These are phyloP conservation scores for Colletotrichum sp. DNA, from an alignment of 2,329 filamentous ascomycete genomes.

Conservation along the genomic window DNA sequence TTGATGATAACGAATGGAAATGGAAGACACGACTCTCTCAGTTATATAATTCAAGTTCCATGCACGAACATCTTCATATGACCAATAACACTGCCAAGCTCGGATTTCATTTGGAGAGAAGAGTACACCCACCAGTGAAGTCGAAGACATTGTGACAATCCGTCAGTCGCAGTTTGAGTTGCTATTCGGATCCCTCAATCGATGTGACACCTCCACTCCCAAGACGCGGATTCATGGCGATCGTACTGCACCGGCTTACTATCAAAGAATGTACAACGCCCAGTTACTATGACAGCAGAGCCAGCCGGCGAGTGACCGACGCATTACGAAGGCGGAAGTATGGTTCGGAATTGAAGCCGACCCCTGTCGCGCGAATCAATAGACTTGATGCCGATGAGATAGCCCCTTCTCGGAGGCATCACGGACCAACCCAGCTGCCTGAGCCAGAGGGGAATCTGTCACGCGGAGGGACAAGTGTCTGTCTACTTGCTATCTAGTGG, in stretches of 20 bases:
- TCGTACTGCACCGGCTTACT: rapidly evolving
- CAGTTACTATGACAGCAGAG: not conserved
- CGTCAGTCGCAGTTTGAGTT: too few species aligned
- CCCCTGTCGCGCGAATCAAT: not conserved
- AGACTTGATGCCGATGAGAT: not conserved
- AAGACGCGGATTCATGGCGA: not conserved
- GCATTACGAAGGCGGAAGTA: not conserved
- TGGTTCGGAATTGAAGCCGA: not conserved
- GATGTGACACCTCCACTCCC: not conserved
- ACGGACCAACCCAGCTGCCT: rapidly evolving
- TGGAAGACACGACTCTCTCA: rapidly evolving
- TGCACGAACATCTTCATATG: rapidly evolving
- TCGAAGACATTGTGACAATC: too few species aligned
- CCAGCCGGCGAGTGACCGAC: rapidly evolving
- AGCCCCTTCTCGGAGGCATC: rapidly evolving
- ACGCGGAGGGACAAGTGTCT: too few species aligned
- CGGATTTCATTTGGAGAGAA: not conserved
- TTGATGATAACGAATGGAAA: not conserved
- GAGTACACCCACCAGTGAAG: not conserved
- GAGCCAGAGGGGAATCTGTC: rapidly evolving
- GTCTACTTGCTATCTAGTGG: too few species aligned
- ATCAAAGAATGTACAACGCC: not conserved
- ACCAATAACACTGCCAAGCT: not conserved
- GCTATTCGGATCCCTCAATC: not conserved
- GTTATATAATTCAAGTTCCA: not conserved